Conservation (phyloP, 1,284 basidiomycete species). For the Malassezia nana region DNA sequence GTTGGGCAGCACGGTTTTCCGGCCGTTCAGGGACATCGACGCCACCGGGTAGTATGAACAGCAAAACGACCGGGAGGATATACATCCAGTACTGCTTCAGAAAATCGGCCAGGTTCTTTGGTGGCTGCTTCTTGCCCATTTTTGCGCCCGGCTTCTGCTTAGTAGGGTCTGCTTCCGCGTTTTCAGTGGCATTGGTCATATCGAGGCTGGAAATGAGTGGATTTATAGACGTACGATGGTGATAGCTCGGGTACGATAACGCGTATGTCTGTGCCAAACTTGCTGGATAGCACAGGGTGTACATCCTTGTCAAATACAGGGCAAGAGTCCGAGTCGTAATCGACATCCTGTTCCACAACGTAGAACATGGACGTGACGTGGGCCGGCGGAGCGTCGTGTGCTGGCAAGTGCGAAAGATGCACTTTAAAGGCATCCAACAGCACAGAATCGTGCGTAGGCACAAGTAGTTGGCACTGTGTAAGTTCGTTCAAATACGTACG, state of each 20-base stretch:
- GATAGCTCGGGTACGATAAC: slow-evolving; percentile 1
- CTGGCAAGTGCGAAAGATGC: neutral
- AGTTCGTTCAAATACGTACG: neutral
- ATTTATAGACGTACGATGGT: neutral
- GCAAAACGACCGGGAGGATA: slow-evolving; percentile 22
- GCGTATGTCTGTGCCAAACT: neutral
- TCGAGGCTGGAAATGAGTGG: neutral
- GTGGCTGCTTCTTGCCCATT: slow-evolving; percentile 21
- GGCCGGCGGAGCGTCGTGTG: neutral
- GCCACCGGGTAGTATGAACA: slow-evolving; percentile 24
- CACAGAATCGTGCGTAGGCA: neutral
- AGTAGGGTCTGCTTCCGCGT: neutral
- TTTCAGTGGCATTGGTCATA: neutral
- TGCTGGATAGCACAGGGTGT: neutral
- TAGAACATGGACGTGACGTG: neutral
- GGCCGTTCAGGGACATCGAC: slow-evolving; percentile 18
- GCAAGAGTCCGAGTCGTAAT: neutral
- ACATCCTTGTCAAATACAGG: neutral
- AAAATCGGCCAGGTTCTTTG: slow-evolving; percentile 20
- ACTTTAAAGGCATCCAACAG: slow-evolving; percentile 5
- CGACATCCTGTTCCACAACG: neutral
- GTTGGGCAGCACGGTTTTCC: no score
- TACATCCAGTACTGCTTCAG: slow-evolving; percentile 38
- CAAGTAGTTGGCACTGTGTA: slow-evolving; percentile 11
- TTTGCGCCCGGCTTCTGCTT: neutral